Base-by-base conservation (phyloP, 257 asterid genomes). In the Solanum bukasovii region DNA sequence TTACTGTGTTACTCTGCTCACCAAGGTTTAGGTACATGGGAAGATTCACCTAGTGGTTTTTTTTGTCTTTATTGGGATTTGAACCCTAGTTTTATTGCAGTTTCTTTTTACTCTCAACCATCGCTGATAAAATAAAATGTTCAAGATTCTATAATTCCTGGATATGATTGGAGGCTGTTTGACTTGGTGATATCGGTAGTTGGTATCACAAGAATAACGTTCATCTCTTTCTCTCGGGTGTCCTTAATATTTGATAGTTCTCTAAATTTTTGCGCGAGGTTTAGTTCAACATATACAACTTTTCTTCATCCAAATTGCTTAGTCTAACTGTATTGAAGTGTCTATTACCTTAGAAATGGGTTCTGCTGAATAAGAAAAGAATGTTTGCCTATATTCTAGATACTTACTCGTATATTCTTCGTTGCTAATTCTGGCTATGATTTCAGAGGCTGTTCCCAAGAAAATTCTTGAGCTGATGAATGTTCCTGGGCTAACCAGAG, bases 401-500 rank as follows among this genome's bases (percentile, higher is more conserved):
- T 82, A 18, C 68, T 46, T 29, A 42, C 67, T 79, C 65, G 11
- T 49, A 14, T 81, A 29, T 18, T 82, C 5, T 49, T 82, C 5
- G 2, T 82, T 82, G 67, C 42, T 4, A 5, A 81, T 44, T 81
- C 68, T 79, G 84, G 38, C 20, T 9, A 10, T 82, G 31, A 83
- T 70, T 92, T 90, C 98, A 97, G 99, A 97, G 94, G 99, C 99
- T 33, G 99, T 96, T 67, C 99, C 99, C 0, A 97, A 97, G 93
- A 96, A 93, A 86, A 97, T 97, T 89, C 90, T 97, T 89, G 99
- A 97, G 87, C 83, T 96, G 91, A 97, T 97, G 99, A 96, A 95
- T 90, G 99, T 97, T 84, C 99, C 98, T 16, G 98, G 98, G 59
- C 95, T 97, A 42, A 95, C 99, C 27, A 92, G 99, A 89, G 99